phyloP scores from a whole-genome alignment of 139 green algal species.

The Closterium sp. region DNA sequence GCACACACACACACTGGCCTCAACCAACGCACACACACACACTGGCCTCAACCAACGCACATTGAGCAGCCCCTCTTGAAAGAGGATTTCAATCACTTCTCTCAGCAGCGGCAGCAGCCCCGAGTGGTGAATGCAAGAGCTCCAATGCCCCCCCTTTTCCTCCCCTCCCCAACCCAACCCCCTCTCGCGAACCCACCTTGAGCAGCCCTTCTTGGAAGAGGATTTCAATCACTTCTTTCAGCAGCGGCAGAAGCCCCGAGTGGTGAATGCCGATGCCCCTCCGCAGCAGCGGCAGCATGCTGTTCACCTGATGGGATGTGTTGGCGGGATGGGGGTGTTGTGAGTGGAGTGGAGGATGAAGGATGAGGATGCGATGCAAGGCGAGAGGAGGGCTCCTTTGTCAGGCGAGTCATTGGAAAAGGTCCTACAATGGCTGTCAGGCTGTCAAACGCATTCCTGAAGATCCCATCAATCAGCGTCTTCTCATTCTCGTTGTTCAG shows the following conservation, averaged over 20 bases:
- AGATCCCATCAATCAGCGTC: conserved; percentile 66
- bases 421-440: conserved; percentile 53
- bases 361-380: too few relatives aligned
- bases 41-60: too few relatives aligned
- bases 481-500: conserved; percentile 54
- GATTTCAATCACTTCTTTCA: conserved; percentile 97
- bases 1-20: too few relatives aligned
- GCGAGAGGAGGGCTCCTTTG: too few relatives aligned
- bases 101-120: conserved; percentile 95
- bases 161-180: too few relatives aligned
- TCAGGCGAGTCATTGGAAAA: too few relatives aligned
- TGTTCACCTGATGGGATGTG: background rate
- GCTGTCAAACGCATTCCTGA: conserved; percentile 74
- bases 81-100: conserved; percentile 95
- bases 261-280: conserved; percentile 91
- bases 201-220: conserved; percentile 85
- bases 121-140: too few relatives aligned
- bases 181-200: conserved; percentile 45
- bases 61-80: conserved; percentile 76
- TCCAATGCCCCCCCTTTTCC: too few relatives aligned
- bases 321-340: too few relatives aligned
- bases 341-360: too few relatives aligned
- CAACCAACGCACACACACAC: too few relatives aligned
- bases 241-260: conserved; percentile 87
- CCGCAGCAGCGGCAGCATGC: conserved; percentile 70